phyloP scores from a whole-genome alignment of 805 yeast species.

The Phaffomyces antillensis region DNA sequence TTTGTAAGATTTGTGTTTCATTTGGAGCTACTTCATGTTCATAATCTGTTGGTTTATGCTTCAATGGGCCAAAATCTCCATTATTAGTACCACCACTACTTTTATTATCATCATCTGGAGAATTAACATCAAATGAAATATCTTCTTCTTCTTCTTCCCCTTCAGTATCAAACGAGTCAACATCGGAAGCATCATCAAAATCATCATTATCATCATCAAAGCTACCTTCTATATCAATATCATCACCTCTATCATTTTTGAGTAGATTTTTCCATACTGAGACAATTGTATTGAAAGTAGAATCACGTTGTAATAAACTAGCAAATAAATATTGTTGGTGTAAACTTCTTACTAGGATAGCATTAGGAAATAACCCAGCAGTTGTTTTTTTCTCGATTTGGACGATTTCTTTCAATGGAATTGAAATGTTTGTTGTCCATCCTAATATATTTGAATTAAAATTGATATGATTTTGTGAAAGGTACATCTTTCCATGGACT shows the following conservation, averaged over 20 bases:
- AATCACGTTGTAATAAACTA: constrained; percentile 74
- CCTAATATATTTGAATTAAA: constrained; percentile 85
- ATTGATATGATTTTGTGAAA: constrained; percentile 70
- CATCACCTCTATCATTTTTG: constrained; percentile 16
- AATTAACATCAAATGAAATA: constrained; percentile 8
- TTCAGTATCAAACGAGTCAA: constrained; percentile 15
- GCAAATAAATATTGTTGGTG: constrained; percentile 73
- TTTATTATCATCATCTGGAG: constrained; percentile 8
- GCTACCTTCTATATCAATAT: constrained; percentile 9
- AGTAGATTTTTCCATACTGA: constrained; percentile 53
- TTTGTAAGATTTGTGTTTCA: constrained; percentile 42
- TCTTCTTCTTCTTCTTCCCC: constrained; percentile 2
- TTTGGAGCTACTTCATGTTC: constrained; percentile 36
- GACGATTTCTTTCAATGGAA: constrained; percentile 70
- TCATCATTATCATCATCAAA: not conserved
- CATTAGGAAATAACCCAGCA: constrained; percentile 88
- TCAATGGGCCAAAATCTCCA: constrained; percentile 7
- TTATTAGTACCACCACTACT: not conserved
- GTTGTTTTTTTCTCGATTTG: constrained; percentile 75
- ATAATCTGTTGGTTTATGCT: constrained; percentile 42
- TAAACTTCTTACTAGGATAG: constrained; percentile 38
- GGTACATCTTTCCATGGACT: constrained; percentile 79
- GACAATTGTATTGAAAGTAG: constrained; percentile 41
- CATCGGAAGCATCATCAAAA: constrained; percentile 12
- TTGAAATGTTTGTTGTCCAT: constrained; percentile 76